phyloP scores from a whole-genome alignment of 73 alveolate species.

The Stentor roeselii region DNA sequence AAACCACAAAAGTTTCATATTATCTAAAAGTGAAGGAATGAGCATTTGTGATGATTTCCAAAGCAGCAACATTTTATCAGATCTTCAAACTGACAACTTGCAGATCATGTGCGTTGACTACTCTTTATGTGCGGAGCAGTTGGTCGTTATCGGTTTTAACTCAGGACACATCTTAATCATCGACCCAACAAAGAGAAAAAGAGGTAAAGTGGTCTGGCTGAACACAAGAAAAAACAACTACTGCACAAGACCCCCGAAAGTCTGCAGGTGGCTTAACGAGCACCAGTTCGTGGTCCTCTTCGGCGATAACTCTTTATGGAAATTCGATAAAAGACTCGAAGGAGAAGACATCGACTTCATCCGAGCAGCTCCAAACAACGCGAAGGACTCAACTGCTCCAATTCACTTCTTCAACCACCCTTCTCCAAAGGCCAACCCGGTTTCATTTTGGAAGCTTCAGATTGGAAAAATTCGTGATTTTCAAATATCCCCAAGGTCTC shows the following conservation, averaged over 20 bases:
- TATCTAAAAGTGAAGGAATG: neutral
- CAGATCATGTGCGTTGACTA: neutral
- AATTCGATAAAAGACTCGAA: neutral
- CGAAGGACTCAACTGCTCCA: neutral
- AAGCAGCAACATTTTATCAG: neutral
- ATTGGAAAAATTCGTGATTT: neutral
- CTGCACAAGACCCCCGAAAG: neutral
- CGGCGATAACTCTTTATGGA: neutral
- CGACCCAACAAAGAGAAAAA: neutral
- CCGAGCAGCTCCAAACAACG: neutral
- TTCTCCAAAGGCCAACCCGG: neutral
- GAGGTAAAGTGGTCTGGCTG: conserved; percentile 16
- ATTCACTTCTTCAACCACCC: neutral
- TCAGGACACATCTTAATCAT: conserved; percentile 10
- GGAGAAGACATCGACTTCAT: neutral
- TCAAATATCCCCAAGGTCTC: neutral
- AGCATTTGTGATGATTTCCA: conserved; percentile 3
- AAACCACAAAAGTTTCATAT: neutral
- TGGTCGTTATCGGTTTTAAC: neutral
- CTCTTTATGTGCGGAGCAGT: neutral
- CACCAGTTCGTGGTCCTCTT: conserved; percentile 1
- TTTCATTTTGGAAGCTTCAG: neutral
- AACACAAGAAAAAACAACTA: conserved; percentile 3
- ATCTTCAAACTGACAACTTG: conserved; percentile 14
- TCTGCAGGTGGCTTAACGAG: conserved; percentile 15